A percentile compares a stretch with the other conserved stretches of the same genome.
phyloP scores from a whole-genome alignment of 805 yeast genomes.

The Pichia phayaonensis region DNA sequence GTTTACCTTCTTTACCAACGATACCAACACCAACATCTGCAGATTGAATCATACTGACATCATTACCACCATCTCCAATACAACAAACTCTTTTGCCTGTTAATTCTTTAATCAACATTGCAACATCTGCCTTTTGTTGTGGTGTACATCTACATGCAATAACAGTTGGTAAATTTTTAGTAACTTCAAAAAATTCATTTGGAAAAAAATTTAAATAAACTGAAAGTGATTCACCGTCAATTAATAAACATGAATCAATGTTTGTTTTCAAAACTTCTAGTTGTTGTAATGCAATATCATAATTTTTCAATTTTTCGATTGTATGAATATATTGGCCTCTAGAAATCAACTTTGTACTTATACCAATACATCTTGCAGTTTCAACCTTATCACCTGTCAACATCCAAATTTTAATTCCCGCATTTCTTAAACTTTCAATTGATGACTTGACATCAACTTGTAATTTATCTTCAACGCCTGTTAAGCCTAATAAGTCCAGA shows the following conservation, averaged over 20 bases:
- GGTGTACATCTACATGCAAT: constrained; percentile 98
- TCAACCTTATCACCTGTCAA: constrained; percentile 98
- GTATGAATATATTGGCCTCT: constrained; percentile 93
- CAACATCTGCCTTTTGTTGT: constrained; percentile 96
- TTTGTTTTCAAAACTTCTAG: constrained; percentile 64
- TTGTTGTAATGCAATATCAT: constrained; percentile 60
- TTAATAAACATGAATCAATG: constrained; percentile 64
- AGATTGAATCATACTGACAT: constrained; percentile 96
- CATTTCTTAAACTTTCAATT: constrained; percentile 86
- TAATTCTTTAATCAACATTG: constrained; percentile 61
- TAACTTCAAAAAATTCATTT: constrained; percentile 70
- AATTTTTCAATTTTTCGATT: constrained; percentile 48
- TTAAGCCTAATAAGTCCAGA: constrained; percentile 79
- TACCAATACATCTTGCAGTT: constrained; percentile 95
- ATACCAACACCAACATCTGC: constrained; percentile 99
- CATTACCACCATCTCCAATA: constrained; percentile 99
- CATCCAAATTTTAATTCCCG: constrained; percentile 99
- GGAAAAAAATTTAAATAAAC: constrained; percentile 55
- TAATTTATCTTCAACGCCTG: constrained; percentile 95
- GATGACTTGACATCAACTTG: constrained; percentile 90
- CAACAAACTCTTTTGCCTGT: constrained; percentile 93
- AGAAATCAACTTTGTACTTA: constrained; percentile 87
- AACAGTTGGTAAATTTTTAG: constrained; percentile 81
- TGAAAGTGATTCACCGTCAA: constrained; percentile 90
- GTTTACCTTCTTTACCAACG: constrained; percentile 97